Conservation (phyloP, 2,329 filamentous ascomycete species). For the Fusarium sp. region DNA sequence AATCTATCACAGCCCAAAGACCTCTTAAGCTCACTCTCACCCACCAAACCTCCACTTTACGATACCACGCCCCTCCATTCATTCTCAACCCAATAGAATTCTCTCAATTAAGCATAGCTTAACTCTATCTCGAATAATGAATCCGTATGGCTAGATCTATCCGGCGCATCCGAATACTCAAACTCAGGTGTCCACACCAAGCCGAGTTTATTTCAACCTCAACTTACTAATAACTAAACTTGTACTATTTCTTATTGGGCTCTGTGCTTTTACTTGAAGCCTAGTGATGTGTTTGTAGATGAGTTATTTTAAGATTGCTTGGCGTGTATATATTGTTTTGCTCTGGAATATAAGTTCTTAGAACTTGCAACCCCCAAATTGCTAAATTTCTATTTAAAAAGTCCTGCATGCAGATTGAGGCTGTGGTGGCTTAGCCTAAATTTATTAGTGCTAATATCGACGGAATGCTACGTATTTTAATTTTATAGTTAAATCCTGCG, state of each 20-base stretch:
- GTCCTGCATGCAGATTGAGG: no score
- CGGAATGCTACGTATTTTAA: no score
- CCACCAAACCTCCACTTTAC: background rate
- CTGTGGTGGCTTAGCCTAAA: no score
- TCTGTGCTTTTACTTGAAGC: fast-evolving
- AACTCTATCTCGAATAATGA: background rate
- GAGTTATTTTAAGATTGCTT: fast-evolving
- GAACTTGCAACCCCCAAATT: no score
- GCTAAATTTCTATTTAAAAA: no score
- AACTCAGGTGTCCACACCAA: background rate
- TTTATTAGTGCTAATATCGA: no score
- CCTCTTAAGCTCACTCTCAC: background rate
- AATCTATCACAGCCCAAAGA: background rate
- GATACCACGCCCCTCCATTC: background rate
- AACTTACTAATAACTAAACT: background rate
- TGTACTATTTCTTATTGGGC: background rate
- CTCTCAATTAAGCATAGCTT: background rate
- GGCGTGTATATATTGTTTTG: no score
- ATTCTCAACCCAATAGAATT: background rate
- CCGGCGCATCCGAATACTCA: background rate
- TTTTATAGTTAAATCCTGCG: no score
- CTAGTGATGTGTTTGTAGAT: fast-evolving
- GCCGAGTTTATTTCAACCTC: constrained; percentile 3
- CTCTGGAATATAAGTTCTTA: no score
- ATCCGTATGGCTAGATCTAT: constrained; percentile 9